Conservation (phyloP, 2,329 filamentous ascomycete species). For the Fonsecaea monophora region DNA sequence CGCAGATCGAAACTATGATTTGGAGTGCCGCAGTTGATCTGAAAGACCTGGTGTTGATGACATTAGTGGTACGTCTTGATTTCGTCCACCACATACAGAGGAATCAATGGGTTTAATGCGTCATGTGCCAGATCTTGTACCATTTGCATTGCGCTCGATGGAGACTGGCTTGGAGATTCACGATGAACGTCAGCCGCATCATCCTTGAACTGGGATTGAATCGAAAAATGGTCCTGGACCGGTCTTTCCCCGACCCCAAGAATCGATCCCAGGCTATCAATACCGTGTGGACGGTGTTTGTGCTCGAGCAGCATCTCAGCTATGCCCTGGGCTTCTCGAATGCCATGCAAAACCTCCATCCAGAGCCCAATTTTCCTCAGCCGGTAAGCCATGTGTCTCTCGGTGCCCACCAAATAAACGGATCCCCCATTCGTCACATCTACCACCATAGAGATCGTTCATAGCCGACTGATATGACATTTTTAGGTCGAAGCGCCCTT, state of each 20-base stretch:
- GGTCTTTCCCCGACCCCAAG: slow-evolving; percentile 16
- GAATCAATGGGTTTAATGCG: not conserved
- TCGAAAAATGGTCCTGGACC: slow-evolving; percentile 17
- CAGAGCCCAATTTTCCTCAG: slow-evolving; percentile 18
- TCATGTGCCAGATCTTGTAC: slow-evolving; percentile 17
- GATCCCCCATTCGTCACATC: too few species aligned
- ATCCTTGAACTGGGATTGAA: slow-evolving; percentile 22
- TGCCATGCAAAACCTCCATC: slow-evolving; percentile 18
- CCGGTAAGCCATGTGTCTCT: slow-evolving; percentile 8
- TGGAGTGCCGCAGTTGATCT: slow-evolving; percentile 18
- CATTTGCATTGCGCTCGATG: slow-evolving; percentile 21
- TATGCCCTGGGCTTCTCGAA: slow-evolving; percentile 24
- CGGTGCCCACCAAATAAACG: too few species aligned
- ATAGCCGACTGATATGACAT: not conserved
- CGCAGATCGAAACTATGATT: slow-evolving; percentile 17
- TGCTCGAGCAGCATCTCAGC: slow-evolving; percentile 25
- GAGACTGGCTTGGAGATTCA: slow-evolving; percentile 25
- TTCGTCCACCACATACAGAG: not conserved
- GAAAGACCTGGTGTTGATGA: slow-evolving; percentile 18
- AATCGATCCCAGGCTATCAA: slow-evolving; percentile 16
- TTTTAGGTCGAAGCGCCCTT: slow-evolving; percentile 21
- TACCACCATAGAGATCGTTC: too few species aligned
- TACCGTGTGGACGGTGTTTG: slow-evolving; percentile 15
- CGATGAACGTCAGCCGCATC: slow-evolving; percentile 21
- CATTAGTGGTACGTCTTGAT: slow-evolving; percentile 14